Evolutionary conservation across 371 early-diverging fungal species (phyloP).

Genomic region (Syncephalis fuscata): DNA sequence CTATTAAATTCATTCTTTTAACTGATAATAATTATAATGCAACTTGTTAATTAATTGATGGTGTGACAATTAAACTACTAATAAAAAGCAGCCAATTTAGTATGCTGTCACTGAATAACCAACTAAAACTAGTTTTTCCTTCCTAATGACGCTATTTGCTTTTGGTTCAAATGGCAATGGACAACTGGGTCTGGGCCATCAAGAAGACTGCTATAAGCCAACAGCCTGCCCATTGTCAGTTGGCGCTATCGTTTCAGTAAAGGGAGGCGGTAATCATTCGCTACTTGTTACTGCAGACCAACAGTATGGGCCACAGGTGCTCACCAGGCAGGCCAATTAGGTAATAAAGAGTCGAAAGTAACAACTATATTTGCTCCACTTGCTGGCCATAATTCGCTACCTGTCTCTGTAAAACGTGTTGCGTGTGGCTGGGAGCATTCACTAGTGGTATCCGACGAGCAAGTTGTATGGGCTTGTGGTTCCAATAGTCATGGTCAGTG

Average conservation of each 20-base stretch:
- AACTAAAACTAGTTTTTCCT: too few relatives aligned
- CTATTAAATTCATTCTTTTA: too few relatives aligned
- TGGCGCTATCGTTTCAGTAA: conserved; percentile 3
- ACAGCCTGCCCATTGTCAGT: conserved; percentile 1
- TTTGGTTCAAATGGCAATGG: conserved; percentile 48
- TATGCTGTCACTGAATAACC: too few relatives aligned
- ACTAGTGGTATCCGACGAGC: conserved; percentile 14
- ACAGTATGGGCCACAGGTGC: conserved; percentile 13
- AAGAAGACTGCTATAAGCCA: conserved; percentile 12
- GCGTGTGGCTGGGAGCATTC: conserved; percentile 45
- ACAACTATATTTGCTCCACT: too few relatives aligned
- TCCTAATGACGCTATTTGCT: conserved; percentile 20
- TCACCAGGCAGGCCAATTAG: conserved; percentile 2
- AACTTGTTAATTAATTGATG: too few relatives aligned
- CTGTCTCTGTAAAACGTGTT: conserved; percentile 12
- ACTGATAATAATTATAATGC: too few relatives aligned
- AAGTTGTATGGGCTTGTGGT: conserved; percentile 10
- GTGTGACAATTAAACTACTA: too few relatives aligned
- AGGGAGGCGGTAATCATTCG: conserved; percentile 49
- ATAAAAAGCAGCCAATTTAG: too few relatives aligned
- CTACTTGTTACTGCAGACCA: conserved; percentile 20
- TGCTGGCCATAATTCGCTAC: too few relatives aligned
- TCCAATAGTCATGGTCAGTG: neutral
- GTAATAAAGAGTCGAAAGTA: too few relatives aligned
- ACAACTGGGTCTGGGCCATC: conserved; percentile 35